Conservation (phyloP, 345 rosid species). For the Cochlearia excelsa region DNA sequence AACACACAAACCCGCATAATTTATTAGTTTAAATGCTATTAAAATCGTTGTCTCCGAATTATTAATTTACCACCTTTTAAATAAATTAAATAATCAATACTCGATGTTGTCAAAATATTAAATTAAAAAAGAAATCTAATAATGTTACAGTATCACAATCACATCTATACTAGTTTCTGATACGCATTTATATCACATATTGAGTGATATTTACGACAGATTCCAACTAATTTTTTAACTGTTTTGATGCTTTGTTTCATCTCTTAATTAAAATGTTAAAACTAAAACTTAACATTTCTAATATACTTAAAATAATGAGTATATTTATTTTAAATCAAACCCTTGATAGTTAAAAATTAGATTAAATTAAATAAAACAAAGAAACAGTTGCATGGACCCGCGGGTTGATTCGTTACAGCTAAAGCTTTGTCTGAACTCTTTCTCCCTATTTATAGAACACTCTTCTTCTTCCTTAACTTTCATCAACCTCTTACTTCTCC, state of each 20-base stretch:
- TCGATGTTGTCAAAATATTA: no score
- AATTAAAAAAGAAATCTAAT: no score
- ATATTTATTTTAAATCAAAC: background rate
- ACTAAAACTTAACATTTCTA: no score
- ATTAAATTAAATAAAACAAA: background rate
- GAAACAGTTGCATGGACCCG: slow-evolving; percentile 32
- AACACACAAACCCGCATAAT: no score
- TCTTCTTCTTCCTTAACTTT: slow-evolving; percentile 21
- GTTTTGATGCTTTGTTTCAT: slow-evolving; percentile 7
- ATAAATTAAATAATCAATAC: no score
- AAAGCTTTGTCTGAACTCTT: slow-evolving; percentile 23
- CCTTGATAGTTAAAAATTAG: background rate
- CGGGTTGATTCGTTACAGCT: slow-evolving; percentile 30
- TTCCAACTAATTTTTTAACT: slow-evolving; percentile 30
- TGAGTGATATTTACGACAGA: slow-evolving; percentile 23
- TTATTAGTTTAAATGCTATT: no score
- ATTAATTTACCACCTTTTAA: no score
- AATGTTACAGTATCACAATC: slow-evolving; percentile 27
- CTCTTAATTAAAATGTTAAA: background rate
- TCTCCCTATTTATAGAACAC: slow-evolving; percentile 27
- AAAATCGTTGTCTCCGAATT: no score
- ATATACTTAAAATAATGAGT: no score
- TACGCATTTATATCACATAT: slow-evolving; percentile 26
- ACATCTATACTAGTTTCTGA: slow-evolving; percentile 19
- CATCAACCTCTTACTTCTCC: slow-evolving; percentile 23